A percentile compares a stretch with the other conserved stretches of the same genome.
Conservation (phyloP, 805 yeast species). For the Kodamaea neixiangensis region DNA sequence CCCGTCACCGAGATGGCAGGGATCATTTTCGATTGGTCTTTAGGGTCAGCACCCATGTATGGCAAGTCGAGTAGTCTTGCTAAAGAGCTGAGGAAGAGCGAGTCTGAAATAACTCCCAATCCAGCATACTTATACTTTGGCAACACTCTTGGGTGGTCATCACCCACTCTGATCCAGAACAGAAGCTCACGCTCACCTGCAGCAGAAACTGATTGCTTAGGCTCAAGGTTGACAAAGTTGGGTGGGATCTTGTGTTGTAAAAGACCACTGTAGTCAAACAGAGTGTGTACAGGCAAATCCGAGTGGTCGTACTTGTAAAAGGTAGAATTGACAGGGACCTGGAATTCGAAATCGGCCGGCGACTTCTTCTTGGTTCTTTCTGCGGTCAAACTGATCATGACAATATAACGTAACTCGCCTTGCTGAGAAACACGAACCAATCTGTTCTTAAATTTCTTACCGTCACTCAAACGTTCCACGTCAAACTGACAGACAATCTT, state of each 20-base stretch:
- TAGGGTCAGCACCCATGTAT: slow-evolving; percentile 9
- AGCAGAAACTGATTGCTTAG: slow-evolving; percentile 24
- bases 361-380: slow-evolving; percentile 18
- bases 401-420: slow-evolving; percentile 30
- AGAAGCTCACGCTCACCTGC: slow-evolving; percentile 34
- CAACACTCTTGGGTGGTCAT: slow-evolving; percentile 14
- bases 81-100: slow-evolving; percentile 31
- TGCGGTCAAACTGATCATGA: slow-evolving; percentile 37
- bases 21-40: slow-evolving; percentile 3
- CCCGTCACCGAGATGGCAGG: slow-evolving; percentile 21
- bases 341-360: slow-evolving; percentile 32
- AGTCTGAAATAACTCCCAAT: slow-evolving; percentile 35
- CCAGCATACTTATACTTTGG: slow-evolving; percentile 30
- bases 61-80: slow-evolving; percentile 33
- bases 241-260: slow-evolving; percentile 32
- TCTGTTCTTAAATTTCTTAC: slow-evolving; percentile 38
- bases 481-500: slow-evolving; percentile 28
- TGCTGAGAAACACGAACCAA: slow-evolving; percentile 32
- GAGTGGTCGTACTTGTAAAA: slow-evolving; percentile 25
- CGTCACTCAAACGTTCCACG: slow-evolving; percentile 37
- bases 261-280: slow-evolving; percentile 17
- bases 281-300: slow-evolving; percentile 18
- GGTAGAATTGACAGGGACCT: slow-evolving; percentile 22
- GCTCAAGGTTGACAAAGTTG: slow-evolving; percentile 23
- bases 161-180: slow-evolving; percentile 34